Evolutionary conservation across 2,329 filamentous ascomycete genomes (phyloP).

Genomic region (Zopfia rhizophila): DNA sequence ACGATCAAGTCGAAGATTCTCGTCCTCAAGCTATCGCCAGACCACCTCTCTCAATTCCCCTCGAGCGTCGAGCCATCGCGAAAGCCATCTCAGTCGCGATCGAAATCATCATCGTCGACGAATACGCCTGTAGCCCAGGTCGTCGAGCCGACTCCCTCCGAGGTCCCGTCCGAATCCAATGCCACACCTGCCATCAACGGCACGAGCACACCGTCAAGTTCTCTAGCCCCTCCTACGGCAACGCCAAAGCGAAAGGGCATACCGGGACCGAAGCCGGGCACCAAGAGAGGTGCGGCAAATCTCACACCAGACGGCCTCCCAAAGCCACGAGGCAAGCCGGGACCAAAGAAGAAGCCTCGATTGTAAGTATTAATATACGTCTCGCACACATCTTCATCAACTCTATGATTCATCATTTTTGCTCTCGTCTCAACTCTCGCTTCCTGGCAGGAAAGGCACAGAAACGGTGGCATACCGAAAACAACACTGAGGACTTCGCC

Average conservation of each 20-base stretch:
- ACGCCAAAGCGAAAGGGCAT: conserved; percentile 79
- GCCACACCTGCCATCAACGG: conserved; percentile 49
- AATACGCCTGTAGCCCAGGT: conserved; percentile 46
- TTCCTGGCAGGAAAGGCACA: no score
- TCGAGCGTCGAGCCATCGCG: conserved; percentile 29
- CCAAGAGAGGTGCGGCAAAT: conserved; percentile 66
- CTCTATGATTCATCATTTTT: background rate
- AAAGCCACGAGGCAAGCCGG: conserved; percentile 86
- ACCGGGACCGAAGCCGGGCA: conserved; percentile 73
- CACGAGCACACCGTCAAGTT: conserved; percentile 48
- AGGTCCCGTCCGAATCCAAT: conserved; percentile 56
- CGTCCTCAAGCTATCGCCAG: conserved; percentile 46
- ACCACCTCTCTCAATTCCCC: conserved; percentile 41
- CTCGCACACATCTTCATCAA: background rate
- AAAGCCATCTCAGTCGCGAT: conserved; percentile 35
- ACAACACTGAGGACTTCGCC: no score
- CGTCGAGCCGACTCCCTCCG: conserved; percentile 48
- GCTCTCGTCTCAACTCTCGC: no score
- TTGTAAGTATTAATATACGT: conserved; percentile 74
- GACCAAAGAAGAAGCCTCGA: conserved; percentile 95
- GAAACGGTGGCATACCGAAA: no score
- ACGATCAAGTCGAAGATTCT: conserved; percentile 42
- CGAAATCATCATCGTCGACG: conserved; percentile 52
- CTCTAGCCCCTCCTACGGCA: conserved; percentile 56
- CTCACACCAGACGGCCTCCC: conserved; percentile 67